Evolutionary conservation across 2,329 filamentous ascomycete species (phyloP), one percentile per base, ranked within the genome.

Genomic region (Colletotrichum tanaceti): DNA sequence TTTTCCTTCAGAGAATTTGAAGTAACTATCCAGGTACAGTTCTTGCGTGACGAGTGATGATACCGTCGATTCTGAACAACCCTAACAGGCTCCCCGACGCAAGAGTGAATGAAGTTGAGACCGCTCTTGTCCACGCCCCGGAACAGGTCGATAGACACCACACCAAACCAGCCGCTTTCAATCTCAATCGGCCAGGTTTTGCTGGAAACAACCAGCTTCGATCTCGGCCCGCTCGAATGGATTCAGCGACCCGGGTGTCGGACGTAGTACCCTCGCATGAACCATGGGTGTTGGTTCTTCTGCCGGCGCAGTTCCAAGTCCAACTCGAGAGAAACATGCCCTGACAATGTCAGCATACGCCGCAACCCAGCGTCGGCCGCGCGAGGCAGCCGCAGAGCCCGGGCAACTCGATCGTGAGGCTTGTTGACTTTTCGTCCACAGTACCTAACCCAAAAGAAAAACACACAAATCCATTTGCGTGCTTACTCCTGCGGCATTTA

Each of bases 1-100:
- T 50, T 11, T 9, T 3, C 32, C n/a, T 22, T 38, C 18, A 2
- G 28, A n/a, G 16, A 38, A 35, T 16, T 20, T 2, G 28, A 38
- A 38, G 18, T n/a, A n/a, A n/a, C n/a, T 39, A n/a, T 41, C 41
- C 44, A n/a, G 6, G 32, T 28, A 38, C 41, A 50, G 22, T 47
- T 64, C 62, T 65, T 55, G 65, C 35, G 18, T 65, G 65, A 65
- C 46, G 22, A 39, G 14, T 32, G 28, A 9, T 32, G 28, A 32
- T 20, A 11, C 20, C 24, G 43, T 43, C 32, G 49, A n/a, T 9
- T 60, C 18, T 18, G n/a, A 16, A 14, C 16, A 22, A 28, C 22
- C 44, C 39, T n/a, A 5, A 9, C 22, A 4, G 5, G 3, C 22
- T n/a, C 9, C 9, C 61, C 60, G 38, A 35, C 28, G 55, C 9